Conservation (phyloP, 345 rosid species). For the Cardiospermum halicacabum region DNA sequence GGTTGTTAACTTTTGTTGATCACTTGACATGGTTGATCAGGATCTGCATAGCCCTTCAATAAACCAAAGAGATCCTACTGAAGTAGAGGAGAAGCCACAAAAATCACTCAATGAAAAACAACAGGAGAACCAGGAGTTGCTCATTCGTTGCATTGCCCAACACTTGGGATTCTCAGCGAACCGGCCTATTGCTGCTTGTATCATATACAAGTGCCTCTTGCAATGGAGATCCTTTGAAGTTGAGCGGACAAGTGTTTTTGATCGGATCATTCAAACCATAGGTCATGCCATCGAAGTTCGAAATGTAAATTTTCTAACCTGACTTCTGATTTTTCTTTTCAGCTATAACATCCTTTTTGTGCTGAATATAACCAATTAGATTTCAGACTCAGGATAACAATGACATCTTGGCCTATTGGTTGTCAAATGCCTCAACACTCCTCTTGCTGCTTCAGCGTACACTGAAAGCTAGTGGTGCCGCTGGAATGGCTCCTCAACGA, state of each 20-base stretch:
- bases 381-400: conserved; percentile 85
- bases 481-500: conserved; percentile 95
- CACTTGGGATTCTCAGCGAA: conserved; percentile 76
- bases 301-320: conserved; percentile 8
- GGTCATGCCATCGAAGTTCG: conserved; percentile 90
- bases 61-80: conserved; percentile 57
- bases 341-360: conserved; percentile 7
- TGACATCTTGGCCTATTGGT: conserved; percentile 80
- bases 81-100: conserved; percentile 82
- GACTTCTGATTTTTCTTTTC: neutral
- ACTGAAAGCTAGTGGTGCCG: conserved; percentile 91
- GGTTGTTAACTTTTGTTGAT: conserved; percentile 8
- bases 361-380: conserved; percentile 19
- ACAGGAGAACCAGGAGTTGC: conserved; percentile 93
- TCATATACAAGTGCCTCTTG: conserved; percentile 84
- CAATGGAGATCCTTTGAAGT: conserved; percentile 99
- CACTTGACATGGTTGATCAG: conserved; percentile 31
- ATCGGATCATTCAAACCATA: conserved; percentile 86
- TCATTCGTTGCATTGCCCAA: conserved; percentile 86
- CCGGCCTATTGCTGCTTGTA: conserved; percentile 87
- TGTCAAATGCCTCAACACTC: conserved; percentile 91
- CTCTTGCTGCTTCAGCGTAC: conserved; percentile 89
- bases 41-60: conserved; percentile 73
- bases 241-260: conserved; percentile 85
- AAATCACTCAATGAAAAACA: conserved; percentile 90